Percentiles rank a stretch among this genome's conserved stretches.
Conservation (phyloP, 2,329 filamentous ascomycete species). For the Ophiocordyceps camponoti-rufipedis region DNA sequence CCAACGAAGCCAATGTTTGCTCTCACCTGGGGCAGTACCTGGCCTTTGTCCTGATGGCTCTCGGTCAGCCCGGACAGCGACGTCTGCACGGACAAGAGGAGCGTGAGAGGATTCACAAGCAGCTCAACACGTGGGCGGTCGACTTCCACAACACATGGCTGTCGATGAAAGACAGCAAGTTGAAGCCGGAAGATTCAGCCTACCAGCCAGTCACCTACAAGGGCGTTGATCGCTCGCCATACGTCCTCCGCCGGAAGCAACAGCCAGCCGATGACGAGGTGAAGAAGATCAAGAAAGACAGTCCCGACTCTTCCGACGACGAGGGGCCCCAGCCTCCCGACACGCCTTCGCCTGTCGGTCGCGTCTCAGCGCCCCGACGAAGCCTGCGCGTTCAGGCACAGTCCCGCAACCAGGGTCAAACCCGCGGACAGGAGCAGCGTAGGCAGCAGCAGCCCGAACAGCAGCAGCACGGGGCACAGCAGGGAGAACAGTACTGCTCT, state of each 20-base stretch:
- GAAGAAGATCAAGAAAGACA: too few species aligned
- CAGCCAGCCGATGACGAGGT: neutral
- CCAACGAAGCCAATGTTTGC: conserved; percentile 4
- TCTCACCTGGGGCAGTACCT: conserved; percentile 13
- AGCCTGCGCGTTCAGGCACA: too few species aligned
- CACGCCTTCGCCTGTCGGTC: too few species aligned
- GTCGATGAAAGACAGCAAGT: conserved; percentile 4
- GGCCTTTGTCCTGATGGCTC: neutral
- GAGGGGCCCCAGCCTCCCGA: conserved; percentile 5
- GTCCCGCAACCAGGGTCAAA: too few species aligned
- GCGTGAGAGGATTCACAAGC: conserved; percentile 4
- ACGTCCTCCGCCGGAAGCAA: neutral
- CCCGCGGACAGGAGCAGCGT: too few species aligned
- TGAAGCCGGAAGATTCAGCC: conserved; percentile 1
- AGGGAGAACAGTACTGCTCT: too few species aligned
- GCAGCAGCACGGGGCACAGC: too few species aligned
- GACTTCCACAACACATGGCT: conserved; percentile 10
- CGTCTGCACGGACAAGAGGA: neutral
- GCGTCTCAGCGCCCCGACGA: too few species aligned
- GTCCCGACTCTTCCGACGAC: neutral
- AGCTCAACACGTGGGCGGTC: conserved; percentile 4
- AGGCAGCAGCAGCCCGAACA: too few species aligned
- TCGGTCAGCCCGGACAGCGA: neutral
- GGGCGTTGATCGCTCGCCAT: conserved; percentile 5
- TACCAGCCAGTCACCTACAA: conserved; percentile 7